Conservation (phyloP, 106 monocot genomes). For the Cymbidium sinense region DNA sequence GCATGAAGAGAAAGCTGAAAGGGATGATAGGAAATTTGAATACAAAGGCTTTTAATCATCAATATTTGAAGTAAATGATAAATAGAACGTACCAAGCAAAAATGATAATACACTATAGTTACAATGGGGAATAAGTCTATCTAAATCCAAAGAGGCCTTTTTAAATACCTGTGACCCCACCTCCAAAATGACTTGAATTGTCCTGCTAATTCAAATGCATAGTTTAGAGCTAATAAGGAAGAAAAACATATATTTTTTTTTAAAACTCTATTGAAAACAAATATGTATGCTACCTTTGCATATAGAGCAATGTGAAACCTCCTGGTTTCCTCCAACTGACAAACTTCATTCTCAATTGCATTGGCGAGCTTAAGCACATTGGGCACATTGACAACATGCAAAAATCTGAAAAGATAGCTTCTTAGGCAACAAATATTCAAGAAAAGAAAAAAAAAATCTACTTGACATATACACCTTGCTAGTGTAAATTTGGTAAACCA, state of each 20-base stretch:
- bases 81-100: not conserved
- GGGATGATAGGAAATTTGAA: not conserved
- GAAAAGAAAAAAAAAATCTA: not conserved
- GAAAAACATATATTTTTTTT: not conserved
- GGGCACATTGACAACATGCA: conserved; percentile 43
- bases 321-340: conserved; percentile 64
- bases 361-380: conserved; percentile 31
- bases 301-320: conserved; percentile 57
- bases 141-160: not conserved
- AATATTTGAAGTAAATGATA: not conserved
- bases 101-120: not conserved
- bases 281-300: conserved; percentile 41
- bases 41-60: not conserved
- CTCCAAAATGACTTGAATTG: conserved; percentile 11
- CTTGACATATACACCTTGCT: conserved; percentile 27
- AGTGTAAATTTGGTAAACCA: conserved; percentile 91
- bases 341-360: conserved; percentile 49
- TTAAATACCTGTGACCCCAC: conserved; percentile 30
- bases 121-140: not conserved
- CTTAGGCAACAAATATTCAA: not conserved
- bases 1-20: too few relatives aligned
- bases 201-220: conserved; percentile 27
- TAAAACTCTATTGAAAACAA: not conserved
- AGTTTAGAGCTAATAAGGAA: not conserved
- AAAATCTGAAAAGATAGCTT: conserved; percentile 36